Base-by-base conservation (phyloP, 2,329 filamentous ascomycete species). In the Massarina eburnea region DNA sequence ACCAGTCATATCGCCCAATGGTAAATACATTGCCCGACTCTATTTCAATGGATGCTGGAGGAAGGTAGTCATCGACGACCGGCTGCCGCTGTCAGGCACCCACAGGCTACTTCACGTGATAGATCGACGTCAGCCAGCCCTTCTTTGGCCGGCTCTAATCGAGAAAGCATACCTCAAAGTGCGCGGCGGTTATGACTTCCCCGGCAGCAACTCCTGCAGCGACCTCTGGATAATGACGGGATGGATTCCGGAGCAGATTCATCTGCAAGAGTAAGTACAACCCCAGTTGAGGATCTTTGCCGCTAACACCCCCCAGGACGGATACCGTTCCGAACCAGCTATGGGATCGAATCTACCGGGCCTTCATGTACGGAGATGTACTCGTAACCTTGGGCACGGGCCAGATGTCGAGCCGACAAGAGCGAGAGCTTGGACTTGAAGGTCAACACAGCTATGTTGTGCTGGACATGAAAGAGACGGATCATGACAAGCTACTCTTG, bases 131-230 rank as follows among this genome's bases (percentile, higher is more conserved):
- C 91, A 96, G 53, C 86, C 88, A 3, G 77, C 74, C n/a, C 76
- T 95, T 12, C 73, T 97, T 12, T 97, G 92, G 91, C 94, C 94
- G 5, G 91, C 92, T 2, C 77, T 99, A 4, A 75, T 97, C 14
- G 94, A 99, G 67, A 99, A 99, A 66, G 94, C 94, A 0, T 99
- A 99, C 58, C 76, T 99, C 1, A 99, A 97, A 73, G 83, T 97
- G 9, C 83, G 92, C 45, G 94, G 94, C 21, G 94, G 94, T 26
- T 99, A 99, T 67, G 91, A 99, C 63, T 99, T 99, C 55, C 92
- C 94, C 0, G 94, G 94, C 7, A 97, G 94, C 62, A 97, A 97
- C 67, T 97, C 92, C 1, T 91, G 90, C 9, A 97, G 92, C 2
- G 94, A 99, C 70, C 73, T 99, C 3, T 95, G 89, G 83, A 86